phyloP scores from a whole-genome alignment of 768 basidiomycete species.

The Tylopilus sp. region DNA sequence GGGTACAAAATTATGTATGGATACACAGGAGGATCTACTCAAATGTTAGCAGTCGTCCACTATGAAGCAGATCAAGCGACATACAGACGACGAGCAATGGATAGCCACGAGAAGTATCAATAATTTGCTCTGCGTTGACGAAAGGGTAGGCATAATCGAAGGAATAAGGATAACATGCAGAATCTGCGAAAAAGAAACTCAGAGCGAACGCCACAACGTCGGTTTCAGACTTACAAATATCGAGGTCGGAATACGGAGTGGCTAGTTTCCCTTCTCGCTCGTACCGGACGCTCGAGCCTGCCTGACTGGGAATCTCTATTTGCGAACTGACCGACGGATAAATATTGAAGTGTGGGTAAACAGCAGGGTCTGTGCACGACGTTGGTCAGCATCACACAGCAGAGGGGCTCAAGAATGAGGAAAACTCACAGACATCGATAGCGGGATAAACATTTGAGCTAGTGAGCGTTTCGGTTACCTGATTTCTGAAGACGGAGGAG shows the following conservation, averaged over 20 bases:
- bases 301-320: neutral
- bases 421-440: slow-evolving; percentile 20
- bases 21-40: slow-evolving; percentile 23
- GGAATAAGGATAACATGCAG: slow-evolving; percentile 39
- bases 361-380: slow-evolving; percentile 33
- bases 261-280: slow-evolving; percentile 9
- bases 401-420: too few relatives aligned
- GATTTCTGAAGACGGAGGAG: neutral
- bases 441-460: slow-evolving; percentile 21
- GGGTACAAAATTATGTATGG: slow-evolving; percentile 20
- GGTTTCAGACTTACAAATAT: slow-evolving; percentile 33
- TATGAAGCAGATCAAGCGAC: slow-evolving; percentile 7
- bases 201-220: neutral
- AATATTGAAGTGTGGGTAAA: slow-evolving; percentile 42
- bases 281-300: neutral
- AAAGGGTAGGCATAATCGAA: slow-evolving; percentile 36
- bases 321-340: slow-evolving; percentile 30
- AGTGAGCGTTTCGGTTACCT: neutral
- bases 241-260: slow-evolving; percentile 17
- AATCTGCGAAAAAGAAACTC: slow-evolving; percentile 26
- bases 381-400: slow-evolving; percentile 11
- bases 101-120: slow-evolving; percentile 23
- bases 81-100: slow-evolving; percentile 39
- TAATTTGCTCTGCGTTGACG: neutral
- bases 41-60: neutral